These are phyloP conservation scores for Fonsecaea erecta DNA, from an alignment of 2,329 filamentous ascomycete species.

Conservation along the genomic window DNA sequence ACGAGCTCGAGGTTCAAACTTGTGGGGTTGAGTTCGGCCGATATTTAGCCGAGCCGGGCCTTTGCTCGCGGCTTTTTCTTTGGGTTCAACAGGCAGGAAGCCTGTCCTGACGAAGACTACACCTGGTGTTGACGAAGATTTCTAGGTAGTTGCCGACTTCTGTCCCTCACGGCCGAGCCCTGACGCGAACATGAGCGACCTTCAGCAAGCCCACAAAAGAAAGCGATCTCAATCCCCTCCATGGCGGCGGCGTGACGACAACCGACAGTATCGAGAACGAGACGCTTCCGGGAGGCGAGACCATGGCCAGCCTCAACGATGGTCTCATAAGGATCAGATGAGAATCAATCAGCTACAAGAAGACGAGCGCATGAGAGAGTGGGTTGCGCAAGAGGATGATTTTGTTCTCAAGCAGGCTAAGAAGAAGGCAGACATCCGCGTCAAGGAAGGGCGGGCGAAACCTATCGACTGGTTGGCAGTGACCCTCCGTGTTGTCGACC, in stretches of 20 bases:
- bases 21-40: neutral
- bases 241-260: conserved; percentile 41
- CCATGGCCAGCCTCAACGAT: conserved; percentile 25
- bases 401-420: conserved; percentile 97
- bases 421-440: conserved; percentile 94
- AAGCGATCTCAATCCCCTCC: conserved; percentile 50
- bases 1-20: neutral
- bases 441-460: conserved; percentile 86
- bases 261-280: conserved; percentile 27
- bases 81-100: neutral
- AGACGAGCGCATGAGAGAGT: conserved; percentile 77
- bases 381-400: conserved; percentile 91
- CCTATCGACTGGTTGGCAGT: conserved; percentile 94
- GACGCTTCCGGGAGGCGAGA: conserved; percentile 13
- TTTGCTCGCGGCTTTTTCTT: neutral
- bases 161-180: neutral
- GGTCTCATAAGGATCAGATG: conserved; percentile 49
- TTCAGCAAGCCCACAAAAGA: conserved; percentile 40
- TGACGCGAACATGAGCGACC: conserved; percentile 40
- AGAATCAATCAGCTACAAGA: conserved; percentile 65
- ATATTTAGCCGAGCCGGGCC: conserved; percentile 1
- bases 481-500: conserved; percentile 84
- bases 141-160: neutral
- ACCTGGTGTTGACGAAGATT: neutral
- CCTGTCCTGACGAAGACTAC: neutral